Percentiles rank a stretch among this genome's conserved stretches.
Conservation (phyloP, 139 green algal species). For the Tetradesmus obliquus region DNA sequence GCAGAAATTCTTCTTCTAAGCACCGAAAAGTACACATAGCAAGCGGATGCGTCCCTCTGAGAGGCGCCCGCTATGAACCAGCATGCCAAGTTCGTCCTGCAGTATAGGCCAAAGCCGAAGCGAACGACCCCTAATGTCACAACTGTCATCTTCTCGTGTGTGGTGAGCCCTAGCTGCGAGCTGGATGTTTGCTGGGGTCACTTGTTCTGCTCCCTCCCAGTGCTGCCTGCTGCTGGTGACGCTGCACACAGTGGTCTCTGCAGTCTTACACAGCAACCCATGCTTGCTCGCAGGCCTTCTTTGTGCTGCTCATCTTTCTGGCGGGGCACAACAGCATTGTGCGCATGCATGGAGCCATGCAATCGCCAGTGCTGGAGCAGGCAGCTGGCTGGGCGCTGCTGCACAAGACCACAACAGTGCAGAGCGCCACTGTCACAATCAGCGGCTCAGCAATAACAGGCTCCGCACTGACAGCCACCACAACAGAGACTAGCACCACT, state of each 20-base stretch:
- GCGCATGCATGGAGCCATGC: constrained; percentile 16
- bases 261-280: no score
- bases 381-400: constrained; percentile 28
- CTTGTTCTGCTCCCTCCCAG: not conserved
- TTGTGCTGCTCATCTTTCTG: constrained; percentile 10
- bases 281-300: not conserved
- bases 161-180: not conserved
- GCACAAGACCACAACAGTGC: constrained; percentile 34
- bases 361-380: constrained; percentile 2
- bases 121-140: not conserved
- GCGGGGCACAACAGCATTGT: constrained; percentile 21
- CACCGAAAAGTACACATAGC: not conserved
- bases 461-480: constrained; percentile 32
- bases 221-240: not conserved
- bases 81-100: not conserved
- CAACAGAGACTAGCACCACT: not conserved
- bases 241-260: not conserved
- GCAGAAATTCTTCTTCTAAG: not conserved
- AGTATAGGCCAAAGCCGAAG: not conserved
- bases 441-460: constrained; percentile 15
- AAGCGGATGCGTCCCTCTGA: not conserved
- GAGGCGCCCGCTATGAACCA: not conserved
- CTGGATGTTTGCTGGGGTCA: not conserved
- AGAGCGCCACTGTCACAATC: constrained; percentile 36
- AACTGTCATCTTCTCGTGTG: not conserved